Conservation (phyloP, 805 yeast species). For the Kodamaea lidongshanica region DNA sequence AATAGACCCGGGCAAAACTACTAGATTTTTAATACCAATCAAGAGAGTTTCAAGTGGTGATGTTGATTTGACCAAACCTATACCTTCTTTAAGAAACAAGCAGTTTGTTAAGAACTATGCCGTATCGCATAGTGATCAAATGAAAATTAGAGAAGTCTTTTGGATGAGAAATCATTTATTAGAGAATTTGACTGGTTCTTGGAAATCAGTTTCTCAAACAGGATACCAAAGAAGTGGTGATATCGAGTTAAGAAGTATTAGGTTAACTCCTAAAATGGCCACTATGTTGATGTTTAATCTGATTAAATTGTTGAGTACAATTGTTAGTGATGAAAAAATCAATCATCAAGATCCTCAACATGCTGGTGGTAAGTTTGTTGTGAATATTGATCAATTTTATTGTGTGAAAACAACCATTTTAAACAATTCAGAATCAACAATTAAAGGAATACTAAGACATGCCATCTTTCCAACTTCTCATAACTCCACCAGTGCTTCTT, state of each 20-base stretch:
- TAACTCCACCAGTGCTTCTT: conserved; percentile 9
- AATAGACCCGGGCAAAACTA: conserved; percentile 24
- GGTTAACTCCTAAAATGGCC: conserved; percentile 58
- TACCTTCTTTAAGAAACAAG: conserved; percentile 66
- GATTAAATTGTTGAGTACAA: conserved; percentile 14
- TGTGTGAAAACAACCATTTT: conserved; percentile 43
- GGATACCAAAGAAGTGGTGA: conserved; percentile 41
- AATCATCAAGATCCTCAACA: conserved; percentile 25
- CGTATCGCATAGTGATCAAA: conserved; percentile 50
- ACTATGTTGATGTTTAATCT: conserved; percentile 39
- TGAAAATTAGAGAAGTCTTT: conserved; percentile 55
- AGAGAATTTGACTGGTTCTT: conserved; percentile 52
- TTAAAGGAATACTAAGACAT: conserved; percentile 57
- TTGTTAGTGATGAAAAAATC: not conserved
- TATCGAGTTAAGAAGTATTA: conserved; percentile 60
- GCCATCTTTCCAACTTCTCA: conserved; percentile 38
- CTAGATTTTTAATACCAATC: conserved; percentile 68
- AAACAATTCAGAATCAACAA: conserved; percentile 38
- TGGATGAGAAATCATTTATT: conserved; percentile 76
- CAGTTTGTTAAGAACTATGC: conserved; percentile 62
- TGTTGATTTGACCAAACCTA: conserved; percentile 41
- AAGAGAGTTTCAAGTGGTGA: conserved; percentile 43
- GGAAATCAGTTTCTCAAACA: conserved; percentile 39
- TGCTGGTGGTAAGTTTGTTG: conserved; percentile 24
- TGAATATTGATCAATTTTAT: conserved; percentile 45